phyloP scores from a whole-genome alignment of 2,329 filamentous ascomycete species.

The Clonostachys solani region DNA sequence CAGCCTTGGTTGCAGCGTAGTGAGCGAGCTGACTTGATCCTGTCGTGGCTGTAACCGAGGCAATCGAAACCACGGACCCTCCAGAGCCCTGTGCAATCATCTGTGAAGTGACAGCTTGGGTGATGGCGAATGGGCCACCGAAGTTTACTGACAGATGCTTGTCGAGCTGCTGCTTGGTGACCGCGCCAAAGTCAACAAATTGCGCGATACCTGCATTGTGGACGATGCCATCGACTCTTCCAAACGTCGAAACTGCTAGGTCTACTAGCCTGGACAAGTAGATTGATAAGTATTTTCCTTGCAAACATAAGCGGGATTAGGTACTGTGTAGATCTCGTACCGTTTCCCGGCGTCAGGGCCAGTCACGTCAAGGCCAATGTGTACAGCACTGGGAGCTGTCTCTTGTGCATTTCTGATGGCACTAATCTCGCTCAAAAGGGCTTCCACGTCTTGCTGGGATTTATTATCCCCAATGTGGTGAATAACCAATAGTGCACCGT shows the following conservation, averaged over 20 bases:
- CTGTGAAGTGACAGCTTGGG: slow-evolving; percentile 2
- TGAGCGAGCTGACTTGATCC: slow-evolving; percentile 1
- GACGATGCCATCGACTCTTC: slow-evolving; percentile 1
- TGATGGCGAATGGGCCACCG: slow-evolving; percentile 2
- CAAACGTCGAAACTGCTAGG: background rate
- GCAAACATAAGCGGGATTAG: background rate
- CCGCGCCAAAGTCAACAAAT: slow-evolving; percentile 2
- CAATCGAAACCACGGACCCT: slow-evolving; percentile 2
- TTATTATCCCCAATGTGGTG: slow-evolving; percentile 1
- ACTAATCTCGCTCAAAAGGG: background rate
- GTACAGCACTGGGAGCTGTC: too few species aligned
- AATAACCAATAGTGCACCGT: slow-evolving; percentile 1
- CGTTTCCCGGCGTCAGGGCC: too few species aligned
- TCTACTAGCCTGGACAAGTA: background rate
- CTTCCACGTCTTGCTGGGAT: background rate
- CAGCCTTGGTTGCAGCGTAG: slow-evolving; percentile 2
- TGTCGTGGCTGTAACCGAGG: slow-evolving; percentile 1
- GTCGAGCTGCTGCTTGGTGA: background rate
- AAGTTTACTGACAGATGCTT: slow-evolving; percentile 3
- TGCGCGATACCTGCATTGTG: slow-evolving; percentile 4
- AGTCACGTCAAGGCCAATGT: too few species aligned
- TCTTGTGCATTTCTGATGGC: too few species aligned
- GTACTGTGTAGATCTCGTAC: background rate
- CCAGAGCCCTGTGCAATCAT: slow-evolving; percentile 1
- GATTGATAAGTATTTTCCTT: background rate